Base-by-base conservation (phyloP, 2,329 filamentous ascomycete species). In the Zymoseptoria tritici region DNA sequence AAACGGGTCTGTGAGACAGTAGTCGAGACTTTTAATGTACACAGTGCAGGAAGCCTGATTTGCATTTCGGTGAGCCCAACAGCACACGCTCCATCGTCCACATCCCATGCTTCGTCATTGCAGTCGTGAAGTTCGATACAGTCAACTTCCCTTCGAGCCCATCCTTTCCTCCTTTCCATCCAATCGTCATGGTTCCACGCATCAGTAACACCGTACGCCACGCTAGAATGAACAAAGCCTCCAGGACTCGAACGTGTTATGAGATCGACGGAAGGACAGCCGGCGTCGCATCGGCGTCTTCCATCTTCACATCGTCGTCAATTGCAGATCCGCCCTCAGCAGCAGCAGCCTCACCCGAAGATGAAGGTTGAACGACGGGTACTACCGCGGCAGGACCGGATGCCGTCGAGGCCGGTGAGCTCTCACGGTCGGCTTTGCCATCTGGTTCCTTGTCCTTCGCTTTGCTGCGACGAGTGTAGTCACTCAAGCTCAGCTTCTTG, bases 401-500 rank as follows among this genome's bases (percentile, higher is more conserved):
- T 9, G 66, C 64, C 1, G 65, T 66, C 9, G 67, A 70, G 42
- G 67, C 68, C 7, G 70, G 70, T 26, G 68, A 71, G 59, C 68
- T 69, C n/a, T 72, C 70, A 2, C 69, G 66, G 13, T 71, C 67
- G 13, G 56, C 49, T 53, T 65, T 66, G 20, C 52, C 31, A 21
- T 67, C 67, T n/a, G 56, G 55, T 9, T 68, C 67, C 53, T 69
- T 66, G 59, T 68, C 66, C 58, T 68, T 68, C 9, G 68, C 67
- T 59, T 76, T 78, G 58, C 70, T 75, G 54, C 77, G 72, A 55
- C 74, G 78, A 4, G 77, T 79, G 60, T 80, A 81, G 57, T 80
- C 79, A 63, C 77, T 79, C n/a, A 81, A 64, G 62, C 78, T 80
- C 59, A 81, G 71, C 71, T 80, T 81, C 71, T 81, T 81, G 60